A percentile compares a stretch with the other conserved stretches of the same genome.
These are phyloP conservation scores for Erodium maritimum DNA, from an alignment of 345 rosid genomes.

Conservation along the genomic window DNA sequence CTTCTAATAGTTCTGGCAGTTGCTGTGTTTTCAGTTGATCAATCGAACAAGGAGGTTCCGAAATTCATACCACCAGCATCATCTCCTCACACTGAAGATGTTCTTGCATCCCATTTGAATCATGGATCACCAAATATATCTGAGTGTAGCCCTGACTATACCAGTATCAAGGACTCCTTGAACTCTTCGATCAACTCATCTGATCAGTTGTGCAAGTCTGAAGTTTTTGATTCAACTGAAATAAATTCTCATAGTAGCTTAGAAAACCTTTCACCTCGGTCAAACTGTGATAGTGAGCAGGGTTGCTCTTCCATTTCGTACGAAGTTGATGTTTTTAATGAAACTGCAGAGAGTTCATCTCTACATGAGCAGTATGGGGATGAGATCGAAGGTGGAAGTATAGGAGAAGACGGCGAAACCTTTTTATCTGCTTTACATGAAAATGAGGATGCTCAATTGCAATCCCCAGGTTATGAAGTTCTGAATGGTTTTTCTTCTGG, in stretches of 20 bases:
- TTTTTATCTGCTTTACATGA: constrained; percentile 43
- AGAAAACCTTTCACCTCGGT: constrained; percentile 6
- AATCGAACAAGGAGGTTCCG: too few relatives aligned
- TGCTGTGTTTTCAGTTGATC: too few relatives aligned
- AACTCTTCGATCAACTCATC: not conserved
- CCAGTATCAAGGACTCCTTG: too few relatives aligned
- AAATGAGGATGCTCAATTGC: constrained; percentile 14
- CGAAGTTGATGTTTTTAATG: constrained; percentile 17
- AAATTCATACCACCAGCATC: too few relatives aligned
- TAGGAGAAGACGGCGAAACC: constrained; percentile 33
- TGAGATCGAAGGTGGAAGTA: constrained; percentile 18
- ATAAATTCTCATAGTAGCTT: not conserved
- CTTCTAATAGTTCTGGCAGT: too few relatives aligned
- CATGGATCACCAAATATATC: too few relatives aligned
- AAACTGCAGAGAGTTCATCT: constrained; percentile 27
- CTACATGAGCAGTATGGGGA: constrained; percentile 22
- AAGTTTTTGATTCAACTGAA: not conserved
- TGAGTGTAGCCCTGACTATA: too few relatives aligned
- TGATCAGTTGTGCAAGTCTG: not conserved
- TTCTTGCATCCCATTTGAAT: too few relatives aligned
- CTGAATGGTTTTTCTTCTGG: constrained; percentile 22
- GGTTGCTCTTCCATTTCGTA: not conserved
- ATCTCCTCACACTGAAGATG: too few relatives aligned
- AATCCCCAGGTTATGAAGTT: constrained; percentile 10
- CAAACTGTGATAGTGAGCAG: constrained; percentile 3